Evolutionary conservation across 768 basidiomycete species (phyloP), one percentile per base, ranked within the genome.

Genomic region (Lactarius evosmus): DNA sequence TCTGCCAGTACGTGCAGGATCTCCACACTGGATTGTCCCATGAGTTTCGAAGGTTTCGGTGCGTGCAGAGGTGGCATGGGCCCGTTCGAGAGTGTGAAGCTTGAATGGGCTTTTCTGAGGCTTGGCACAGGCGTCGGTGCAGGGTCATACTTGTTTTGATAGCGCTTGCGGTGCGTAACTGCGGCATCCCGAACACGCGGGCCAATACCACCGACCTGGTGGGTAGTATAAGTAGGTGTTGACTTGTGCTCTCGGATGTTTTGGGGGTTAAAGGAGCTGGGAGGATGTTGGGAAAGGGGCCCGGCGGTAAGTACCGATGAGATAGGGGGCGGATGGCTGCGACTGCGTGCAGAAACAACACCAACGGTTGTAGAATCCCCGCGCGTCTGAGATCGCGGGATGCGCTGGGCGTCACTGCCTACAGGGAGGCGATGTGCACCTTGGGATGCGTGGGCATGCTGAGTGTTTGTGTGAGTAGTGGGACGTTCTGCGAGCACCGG

Each of bases 41-140:
- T 36, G 6, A 8, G 25, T 5, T 60, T 65, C n/a, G 44, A 1
- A 5, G 64, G 64, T 44, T 29, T 65, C 29, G 64, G 64, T 29
- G 55, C 55, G 17, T 61, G 33, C 25, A 65, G 25, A 32, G 60
- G 59, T 7, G 19, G 56, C 11, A 32, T 11, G 3, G 46, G 36
- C 3, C 38, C 33, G 40, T 22, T 60, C 16, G 58, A 60, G 32
- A 65, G 55, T 17, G 46, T 27, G 17, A 44, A 32, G 50, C 55
- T 65, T 27, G 64, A 65, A n/a, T 46, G 60, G 11, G 55, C 54
- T 34, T 65, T 65, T 46, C 55, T 65, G 25, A 65, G 59, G n/a
- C 40, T 50, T 16, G 54, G 49, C 2, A 19, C 51, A 5, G 27
- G 44, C 29, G 12, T 50, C 16, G 54, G 34, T 9, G 46, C 54